A percentile compares a stretch with the other conserved stretches of the same genome.
Evolutionary conservation across 192 early-diverging fungal genomes (phyloP).

Genomic region (Spinellus fusiger): DNA sequence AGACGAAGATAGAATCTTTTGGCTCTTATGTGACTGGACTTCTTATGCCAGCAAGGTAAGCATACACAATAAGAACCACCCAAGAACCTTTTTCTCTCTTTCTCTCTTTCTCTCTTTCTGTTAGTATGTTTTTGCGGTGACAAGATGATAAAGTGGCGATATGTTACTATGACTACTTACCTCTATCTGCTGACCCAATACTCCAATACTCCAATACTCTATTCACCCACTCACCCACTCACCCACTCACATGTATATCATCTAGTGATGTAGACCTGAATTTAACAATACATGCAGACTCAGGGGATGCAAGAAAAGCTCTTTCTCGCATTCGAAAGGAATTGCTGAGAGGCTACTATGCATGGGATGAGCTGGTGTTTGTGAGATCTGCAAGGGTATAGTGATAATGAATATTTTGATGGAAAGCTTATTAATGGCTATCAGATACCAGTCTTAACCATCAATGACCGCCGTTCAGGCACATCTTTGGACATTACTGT

Average conservation of each 20-base stretch:
- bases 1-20: not conserved
- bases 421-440: too few species aligned
- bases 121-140: too few species aligned
- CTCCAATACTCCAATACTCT: too few species aligned
- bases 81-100: too few species aligned
- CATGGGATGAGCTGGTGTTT: not conserved
- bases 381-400: not conserved
- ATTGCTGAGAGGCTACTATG: not conserved
- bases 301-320: not conserved
- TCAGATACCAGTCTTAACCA: constrained; percentile 16
- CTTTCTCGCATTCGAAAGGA: not conserved
- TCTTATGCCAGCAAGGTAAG: constrained; percentile 20
- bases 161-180: too few species aligned
- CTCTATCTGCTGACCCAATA: too few species aligned
- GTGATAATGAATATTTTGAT: not conserved
- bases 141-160: too few species aligned
- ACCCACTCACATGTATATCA: not conserved
- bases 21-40: constrained; percentile 19
- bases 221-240: too few species aligned
- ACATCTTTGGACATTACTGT: constrained; percentile 14
- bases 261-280: constrained; percentile 21
- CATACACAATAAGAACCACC: not conserved
- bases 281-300: not conserved
- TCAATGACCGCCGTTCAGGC: not conserved
- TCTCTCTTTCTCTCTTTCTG: too few species aligned